Percentiles rank a stretch among this genome's conserved stretches.
phyloP scores from a whole-genome alignment of 2,329 filamentous ascomycete species.

The Aspergillus tanneri region DNA sequence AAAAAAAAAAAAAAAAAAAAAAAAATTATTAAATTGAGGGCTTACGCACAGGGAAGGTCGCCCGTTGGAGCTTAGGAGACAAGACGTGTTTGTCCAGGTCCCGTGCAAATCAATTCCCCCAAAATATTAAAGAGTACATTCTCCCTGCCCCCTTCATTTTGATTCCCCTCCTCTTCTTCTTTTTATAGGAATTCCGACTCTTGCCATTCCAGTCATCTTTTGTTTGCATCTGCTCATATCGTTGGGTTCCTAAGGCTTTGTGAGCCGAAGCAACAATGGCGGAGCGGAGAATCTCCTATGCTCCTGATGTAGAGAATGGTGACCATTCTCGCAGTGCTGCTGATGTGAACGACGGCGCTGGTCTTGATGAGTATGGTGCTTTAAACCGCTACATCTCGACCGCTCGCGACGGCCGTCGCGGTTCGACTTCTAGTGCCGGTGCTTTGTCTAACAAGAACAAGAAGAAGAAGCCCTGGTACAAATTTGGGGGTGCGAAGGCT shows the following conservation, averaged over 20 bases:
- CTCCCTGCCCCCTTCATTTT: constrained; percentile 26
- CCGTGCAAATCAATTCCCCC: constrained; percentile 30
- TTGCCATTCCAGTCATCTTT: constrained; percentile 36
- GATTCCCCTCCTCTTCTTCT: constrained; percentile 18
- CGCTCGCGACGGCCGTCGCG: constrained; percentile 60
- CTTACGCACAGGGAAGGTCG: constrained; percentile 30
- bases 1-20: constrained; percentile 13
- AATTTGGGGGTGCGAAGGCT: constrained; percentile 50
- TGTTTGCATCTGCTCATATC: constrained; percentile 38
- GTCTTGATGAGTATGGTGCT: constrained; percentile 62
- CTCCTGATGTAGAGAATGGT: constrained; percentile 45
- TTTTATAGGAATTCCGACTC: constrained; percentile 41
- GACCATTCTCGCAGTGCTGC: constrained; percentile 33
- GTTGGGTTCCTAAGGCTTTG: constrained; percentile 39
- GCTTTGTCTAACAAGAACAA: constrained; percentile 42
- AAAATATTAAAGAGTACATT: constrained; percentile 37
- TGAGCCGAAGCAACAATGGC: constrained; percentile 46
- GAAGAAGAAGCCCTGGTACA: constrained; percentile 58
- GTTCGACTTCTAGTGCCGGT: constrained; percentile 45
- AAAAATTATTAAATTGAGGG: constrained; percentile 24
- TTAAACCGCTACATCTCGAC: constrained; percentile 67
- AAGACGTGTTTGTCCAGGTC: constrained; percentile 28
- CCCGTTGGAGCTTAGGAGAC: constrained; percentile 27
- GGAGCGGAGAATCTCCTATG: constrained; percentile 47
- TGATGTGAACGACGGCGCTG: constrained; percentile 29